phyloP scores from a whole-genome alignment of 106 monocot species.

The Dendrobium huoshanense region DNA sequence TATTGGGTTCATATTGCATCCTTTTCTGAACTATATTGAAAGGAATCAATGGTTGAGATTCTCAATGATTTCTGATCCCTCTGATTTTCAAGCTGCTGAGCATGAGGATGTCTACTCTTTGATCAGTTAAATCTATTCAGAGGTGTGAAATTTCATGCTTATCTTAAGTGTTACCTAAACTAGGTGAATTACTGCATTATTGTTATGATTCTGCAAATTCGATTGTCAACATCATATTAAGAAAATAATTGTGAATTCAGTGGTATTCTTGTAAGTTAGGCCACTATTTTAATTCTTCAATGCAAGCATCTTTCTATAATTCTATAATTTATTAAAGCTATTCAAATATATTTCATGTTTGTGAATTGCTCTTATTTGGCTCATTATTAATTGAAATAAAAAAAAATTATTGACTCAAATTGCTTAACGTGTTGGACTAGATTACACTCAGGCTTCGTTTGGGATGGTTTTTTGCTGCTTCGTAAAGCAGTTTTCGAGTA shows the following conservation, averaged over 20 bases:
- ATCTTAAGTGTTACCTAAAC: neutral
- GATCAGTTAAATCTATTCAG: neutral
- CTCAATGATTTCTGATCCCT: slow-evolving; percentile 32
- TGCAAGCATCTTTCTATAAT: neutral
- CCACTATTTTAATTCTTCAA: neutral
- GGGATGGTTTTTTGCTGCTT: too few relatives aligned
- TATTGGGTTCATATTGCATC: slow-evolving; percentile 42
- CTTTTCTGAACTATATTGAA: slow-evolving; percentile 31
- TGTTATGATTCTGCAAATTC: neutral
- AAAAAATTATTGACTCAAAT: too few relatives aligned
- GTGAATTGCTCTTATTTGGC: too few relatives aligned
- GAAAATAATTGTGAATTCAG: neutral
- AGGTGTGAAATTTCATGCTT: neutral
- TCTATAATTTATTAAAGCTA: neutral
- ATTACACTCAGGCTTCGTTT: too few relatives aligned
- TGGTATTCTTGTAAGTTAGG: neutral
- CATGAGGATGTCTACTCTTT: neutral
- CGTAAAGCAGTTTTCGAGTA: too few relatives aligned
- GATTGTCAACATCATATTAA: neutral
- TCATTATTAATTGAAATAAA: too few relatives aligned
- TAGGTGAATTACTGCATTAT: neutral
- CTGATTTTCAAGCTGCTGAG: slow-evolving; percentile 14
- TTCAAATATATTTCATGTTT: neutral
- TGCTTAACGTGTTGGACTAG: too few relatives aligned
- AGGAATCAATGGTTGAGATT: slow-evolving; percentile 41